Conservation (phyloP, 2,329 filamentous ascomycete species). For the Aaosphaeria pasadenensis region DNA sequence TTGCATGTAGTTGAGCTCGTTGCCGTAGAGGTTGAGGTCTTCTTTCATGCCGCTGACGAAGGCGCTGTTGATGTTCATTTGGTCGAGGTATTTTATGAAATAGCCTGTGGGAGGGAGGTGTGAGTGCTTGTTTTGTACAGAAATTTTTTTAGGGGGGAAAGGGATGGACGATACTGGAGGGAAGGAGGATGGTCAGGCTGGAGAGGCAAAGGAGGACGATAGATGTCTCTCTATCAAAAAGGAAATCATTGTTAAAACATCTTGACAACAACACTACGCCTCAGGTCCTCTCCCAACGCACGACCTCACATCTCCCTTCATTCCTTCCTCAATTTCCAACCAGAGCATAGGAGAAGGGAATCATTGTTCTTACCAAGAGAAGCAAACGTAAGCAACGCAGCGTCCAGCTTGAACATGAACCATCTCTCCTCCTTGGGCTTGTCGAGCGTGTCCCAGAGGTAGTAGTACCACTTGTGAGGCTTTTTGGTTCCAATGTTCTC, state of each 20-base stretch:
- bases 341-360: no score
- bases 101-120: constrained; percentile 35
- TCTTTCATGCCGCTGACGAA: constrained; percentile 43
- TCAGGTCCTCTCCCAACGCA: no score
- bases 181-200: no score
- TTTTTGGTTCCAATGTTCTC: constrained; percentile 1
- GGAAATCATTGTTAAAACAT: no score
- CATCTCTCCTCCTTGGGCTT: constrained; percentile 49
- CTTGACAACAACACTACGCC: no score
- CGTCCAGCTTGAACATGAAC: constrained; percentile 50
- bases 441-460: constrained; percentile 54
- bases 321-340: no score
- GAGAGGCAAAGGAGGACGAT: no score
- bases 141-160: not conserved
- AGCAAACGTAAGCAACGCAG: constrained; percentile 48
- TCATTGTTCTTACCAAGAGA: constrained; percentile 13
- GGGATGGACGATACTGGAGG: no score
- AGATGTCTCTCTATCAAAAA: no score
- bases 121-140: not conserved
- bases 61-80: constrained; percentile 37
- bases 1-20: constrained; percentile 56
- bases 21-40: constrained; percentile 51
- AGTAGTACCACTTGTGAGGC: constrained; percentile 44
- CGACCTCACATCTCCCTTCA: no score
- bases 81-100: constrained; percentile 50